Conservation (phyloP, 2,329 filamentous ascomycete genomes). For the Diaporthe helianthi region DNA sequence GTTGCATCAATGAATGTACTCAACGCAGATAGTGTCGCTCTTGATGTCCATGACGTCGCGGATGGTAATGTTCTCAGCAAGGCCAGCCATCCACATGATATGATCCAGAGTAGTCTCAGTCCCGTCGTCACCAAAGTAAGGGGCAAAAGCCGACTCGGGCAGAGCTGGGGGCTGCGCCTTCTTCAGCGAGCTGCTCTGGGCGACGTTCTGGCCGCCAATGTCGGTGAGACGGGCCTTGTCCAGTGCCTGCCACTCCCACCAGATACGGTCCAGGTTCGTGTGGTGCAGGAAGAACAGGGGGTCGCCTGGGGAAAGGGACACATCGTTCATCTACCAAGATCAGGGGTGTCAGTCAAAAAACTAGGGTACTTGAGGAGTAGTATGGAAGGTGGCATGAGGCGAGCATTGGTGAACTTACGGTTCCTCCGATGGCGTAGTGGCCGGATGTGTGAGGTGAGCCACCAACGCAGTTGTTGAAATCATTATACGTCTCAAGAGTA, state of each 20-base stretch:
- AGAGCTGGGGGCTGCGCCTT: too few relatives aligned
- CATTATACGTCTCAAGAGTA: neutral
- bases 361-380: too few relatives aligned
- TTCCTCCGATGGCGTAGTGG: neutral
- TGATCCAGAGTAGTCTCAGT: slow-evolving; percentile 32
- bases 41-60: slow-evolving; percentile 35
- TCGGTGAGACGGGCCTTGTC: neutral
- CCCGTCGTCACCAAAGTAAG: slow-evolving; percentile 27
- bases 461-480: neutral
- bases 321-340: neutral
- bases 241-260: slow-evolving; percentile 42
- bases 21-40: neutral
- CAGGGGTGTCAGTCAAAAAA: neutral
- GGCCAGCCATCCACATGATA: slow-evolving; percentile 31
- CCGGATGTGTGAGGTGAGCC: neutral
- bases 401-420: neutral
- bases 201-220: neutral
- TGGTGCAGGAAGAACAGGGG: slow-evolving; percentile 42
- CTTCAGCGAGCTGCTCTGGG: neutral
- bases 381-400: neutral
- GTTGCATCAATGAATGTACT: too few relatives aligned
- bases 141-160: neutral
- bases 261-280: slow-evolving; percentile 41
- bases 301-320: slow-evolving; percentile 42
- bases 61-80: slow-evolving; percentile 34